Percentiles rank a stretch among this genome's conserved stretches.
These are phyloP conservation scores for Xerocomus spinulosus DNA, from an alignment of 768 basidiomycete genomes.

Conservation along the genomic window DNA sequence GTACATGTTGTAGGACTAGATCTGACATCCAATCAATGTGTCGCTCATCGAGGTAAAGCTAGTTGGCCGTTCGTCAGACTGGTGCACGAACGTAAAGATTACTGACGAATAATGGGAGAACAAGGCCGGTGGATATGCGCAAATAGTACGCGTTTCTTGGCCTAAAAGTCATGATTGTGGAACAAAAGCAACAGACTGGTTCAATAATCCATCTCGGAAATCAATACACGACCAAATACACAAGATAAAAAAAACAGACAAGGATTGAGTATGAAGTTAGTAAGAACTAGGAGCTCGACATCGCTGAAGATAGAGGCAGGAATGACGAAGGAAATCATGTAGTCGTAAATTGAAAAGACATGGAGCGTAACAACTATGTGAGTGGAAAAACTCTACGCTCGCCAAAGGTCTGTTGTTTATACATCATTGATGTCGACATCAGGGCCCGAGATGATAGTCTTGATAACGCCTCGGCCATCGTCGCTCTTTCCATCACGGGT, in stretches of 20 bases:
- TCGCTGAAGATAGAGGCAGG: too few relatives aligned
- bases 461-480: constrained; percentile 86
- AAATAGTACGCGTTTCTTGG: constrained; percentile 80
- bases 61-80: constrained; percentile 7
- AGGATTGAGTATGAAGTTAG: too few relatives aligned
- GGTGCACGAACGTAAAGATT: neutral
- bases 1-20: constrained; percentile 67
- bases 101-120: constrained; percentile 77
- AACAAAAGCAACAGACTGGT: too few relatives aligned
- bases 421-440: constrained; percentile 45
- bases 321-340: too few relatives aligned
- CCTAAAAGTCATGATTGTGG: constrained; percentile 57
- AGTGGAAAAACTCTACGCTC: too few relatives aligned
- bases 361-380: too few relatives aligned
- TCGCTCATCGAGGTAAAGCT: constrained; percentile 85
- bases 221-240: too few relatives aligned
- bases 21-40: constrained; percentile 94
- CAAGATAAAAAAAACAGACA: too few relatives aligned
- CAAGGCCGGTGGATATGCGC: constrained; percentile 64
- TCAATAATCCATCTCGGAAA: too few relatives aligned
- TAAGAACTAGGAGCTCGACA: too few relatives aligned
- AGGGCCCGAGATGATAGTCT: constrained; percentile 84
- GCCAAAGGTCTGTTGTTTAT: constrained; percentile 28
- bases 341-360: too few relatives aligned
- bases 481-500: constrained; percentile 76